phyloP scores from a whole-genome alignment of 1,284 basidiomycete genomes.

The Austroboletus novae-zelandiae region DNA sequence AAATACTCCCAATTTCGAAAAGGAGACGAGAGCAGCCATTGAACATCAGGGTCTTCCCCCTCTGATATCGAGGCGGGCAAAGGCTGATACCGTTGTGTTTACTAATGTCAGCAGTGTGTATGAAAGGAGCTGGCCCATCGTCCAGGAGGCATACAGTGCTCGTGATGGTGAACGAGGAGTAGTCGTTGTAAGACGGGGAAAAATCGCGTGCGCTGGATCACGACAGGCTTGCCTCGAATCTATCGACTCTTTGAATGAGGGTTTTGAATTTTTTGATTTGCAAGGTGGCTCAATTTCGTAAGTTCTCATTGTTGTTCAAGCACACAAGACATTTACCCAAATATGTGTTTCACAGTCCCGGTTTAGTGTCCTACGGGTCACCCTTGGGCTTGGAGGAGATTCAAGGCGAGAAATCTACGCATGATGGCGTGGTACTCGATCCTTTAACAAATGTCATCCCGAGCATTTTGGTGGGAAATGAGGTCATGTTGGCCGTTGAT shows the following conservation, averaged over 20 bases:
- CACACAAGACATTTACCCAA: background rate
- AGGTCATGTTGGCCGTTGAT: conserved; percentile 67
- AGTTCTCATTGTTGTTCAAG: conserved; percentile 29
- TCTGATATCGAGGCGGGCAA: conserved; percentile 39
- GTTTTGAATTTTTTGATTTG: conserved; percentile 22
- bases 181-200: conserved; percentile 43
- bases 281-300: conserved; percentile 43
- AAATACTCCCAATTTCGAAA: conserved; percentile 56
- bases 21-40: conserved; percentile 52
- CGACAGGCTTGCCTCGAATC: conserved; percentile 14
- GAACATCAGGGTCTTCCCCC: conserved; percentile 68
- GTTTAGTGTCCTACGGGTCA: conserved; percentile 59
- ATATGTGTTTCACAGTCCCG: conserved; percentile 41
- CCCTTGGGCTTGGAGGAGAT: conserved; percentile 62
- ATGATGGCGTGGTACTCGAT: conserved; percentile 61
- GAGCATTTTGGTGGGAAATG: conserved; percentile 46
- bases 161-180: conserved; percentile 27
- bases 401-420: conserved; percentile 59
- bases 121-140: conserved; percentile 28
- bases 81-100: conserved; percentile 49
- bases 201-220: conserved; percentile 40
- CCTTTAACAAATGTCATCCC: conserved; percentile 44
- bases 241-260: conserved; percentile 5
- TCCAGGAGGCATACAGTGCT: conserved; percentile 24
- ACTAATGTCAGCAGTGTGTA: conserved; percentile 54